Conservation (phyloP, 805 yeast species). For the Schizosaccharomyces octosporus region DNA sequence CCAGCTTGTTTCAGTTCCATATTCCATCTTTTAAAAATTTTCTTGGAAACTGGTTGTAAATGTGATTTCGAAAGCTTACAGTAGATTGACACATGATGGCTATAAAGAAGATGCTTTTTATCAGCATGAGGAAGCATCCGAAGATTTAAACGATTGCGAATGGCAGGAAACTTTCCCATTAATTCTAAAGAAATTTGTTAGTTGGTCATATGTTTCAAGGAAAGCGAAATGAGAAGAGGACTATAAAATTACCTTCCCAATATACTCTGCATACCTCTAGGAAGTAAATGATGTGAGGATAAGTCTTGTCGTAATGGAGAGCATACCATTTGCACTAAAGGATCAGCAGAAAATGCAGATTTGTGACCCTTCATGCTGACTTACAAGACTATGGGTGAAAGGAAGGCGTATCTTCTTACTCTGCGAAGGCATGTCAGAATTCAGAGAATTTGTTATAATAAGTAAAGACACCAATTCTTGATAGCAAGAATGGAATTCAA, state of each 20-base stretch:
- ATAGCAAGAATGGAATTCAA: too few species aligned
- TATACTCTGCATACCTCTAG: background rate
- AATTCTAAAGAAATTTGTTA: background rate
- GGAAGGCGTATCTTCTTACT: background rate
- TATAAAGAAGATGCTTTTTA: background rate
- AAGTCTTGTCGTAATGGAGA: background rate
- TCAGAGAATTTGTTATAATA: too few species aligned
- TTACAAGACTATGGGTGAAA: background rate
- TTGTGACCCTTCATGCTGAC: background rate
- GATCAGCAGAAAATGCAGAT: background rate
- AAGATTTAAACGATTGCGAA: background rate
- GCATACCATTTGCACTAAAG: background rate
- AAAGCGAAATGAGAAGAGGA: too few species aligned
- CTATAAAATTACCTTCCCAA: too few species aligned
- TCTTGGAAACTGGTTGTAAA: background rate
- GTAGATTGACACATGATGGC: background rate
- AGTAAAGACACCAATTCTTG: too few species aligned
- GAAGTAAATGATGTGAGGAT: background rate
- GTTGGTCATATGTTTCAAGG: too few species aligned
- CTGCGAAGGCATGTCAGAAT: too few species aligned
- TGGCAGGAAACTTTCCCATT: background rate
- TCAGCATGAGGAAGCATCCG: background rate
- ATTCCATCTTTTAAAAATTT: background rate
- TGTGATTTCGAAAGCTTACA: background rate
- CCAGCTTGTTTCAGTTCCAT: background rate